Evolutionary conservation across 1,284 basidiomycete species (phyloP), one percentile per base, ranked within the genome.

Genomic region (Neolentinus lepideus): DNA sequence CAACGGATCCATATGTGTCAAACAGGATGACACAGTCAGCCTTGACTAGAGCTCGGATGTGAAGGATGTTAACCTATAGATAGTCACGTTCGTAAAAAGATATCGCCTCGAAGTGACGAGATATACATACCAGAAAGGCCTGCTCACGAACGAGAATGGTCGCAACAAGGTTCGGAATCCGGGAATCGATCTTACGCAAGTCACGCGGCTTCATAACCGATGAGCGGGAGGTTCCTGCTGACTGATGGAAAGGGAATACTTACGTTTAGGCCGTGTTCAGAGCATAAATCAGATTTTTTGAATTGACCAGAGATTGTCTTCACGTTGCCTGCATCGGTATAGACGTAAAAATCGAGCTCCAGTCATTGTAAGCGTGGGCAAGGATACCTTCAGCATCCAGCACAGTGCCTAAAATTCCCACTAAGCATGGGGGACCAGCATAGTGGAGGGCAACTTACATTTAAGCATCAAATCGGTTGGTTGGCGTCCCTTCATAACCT

Each of bases 1-100:
- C 92, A 19, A 85, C 82, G 24, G 86, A 90, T 3, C 92, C 92
- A 65, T 86, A 92, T 1, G 89, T 87, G 66, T 98, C 94, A 67
- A 99, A 98, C 24, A 99, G 79, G 46, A 98, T 78, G 43, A 98
- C 92, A 36, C 88, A 80, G 67, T 98, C 92, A 3, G 92, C 87
- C 71, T 98, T 98, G 68, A 99, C 88, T 50, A 98, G 82, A 1
- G 94, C 94, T 54, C 95, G 85, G 52, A 98, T 91, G 67, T 98
- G 94, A 35, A 98, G 81, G 50, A 98, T 90, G 61, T 97, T 98
- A 55, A 98, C 78, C 89, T 92, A 61, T 16, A 19, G 50, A 57
- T 6, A 27, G 14, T 3, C 4, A 12, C 33, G 36, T 24, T 19
- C 25, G 54, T 45, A 36, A 53, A 16, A 56, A 48, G 22, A 45